These are phyloP conservation scores for Colletotrichum sidae DNA, from an alignment of 2,329 filamentous ascomycete genomes.

Conservation along the genomic window DNA sequence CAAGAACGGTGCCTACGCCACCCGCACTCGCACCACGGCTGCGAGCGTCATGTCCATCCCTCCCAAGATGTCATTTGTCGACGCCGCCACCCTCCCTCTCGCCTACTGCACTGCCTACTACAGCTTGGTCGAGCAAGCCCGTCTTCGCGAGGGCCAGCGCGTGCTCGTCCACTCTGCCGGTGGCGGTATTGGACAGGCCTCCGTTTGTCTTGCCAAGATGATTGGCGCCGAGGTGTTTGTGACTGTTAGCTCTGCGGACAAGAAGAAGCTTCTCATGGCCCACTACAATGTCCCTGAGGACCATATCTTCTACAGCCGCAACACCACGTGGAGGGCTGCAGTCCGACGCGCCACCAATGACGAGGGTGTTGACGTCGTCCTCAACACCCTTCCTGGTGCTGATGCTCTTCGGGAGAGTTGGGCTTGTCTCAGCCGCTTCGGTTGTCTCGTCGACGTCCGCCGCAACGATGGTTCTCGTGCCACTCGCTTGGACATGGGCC, in stretches of 20 bases:
- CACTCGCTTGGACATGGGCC: constrained; percentile 59
- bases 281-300: constrained; percentile 43
- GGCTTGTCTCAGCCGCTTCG: constrained; percentile 57
- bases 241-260: constrained; percentile 46
- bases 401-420: constrained; percentile 56
- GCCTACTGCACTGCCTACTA: constrained; percentile 50
- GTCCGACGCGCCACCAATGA: constrained; percentile 45
- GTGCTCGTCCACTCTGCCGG: constrained; percentile 52
- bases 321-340: constrained; percentile 45
- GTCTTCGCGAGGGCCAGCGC: constrained; percentile 43
- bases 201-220: constrained; percentile 46
- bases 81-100: constrained; percentile 47
- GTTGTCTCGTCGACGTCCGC: constrained; percentile 59
- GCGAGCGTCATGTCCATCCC: constrained; percentile 50
- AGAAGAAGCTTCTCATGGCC: constrained; percentile 46
- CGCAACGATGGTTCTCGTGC: constrained; percentile 53
- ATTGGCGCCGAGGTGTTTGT: constrained; percentile 48
- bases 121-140: constrained; percentile 47
- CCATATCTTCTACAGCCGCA: constrained; percentile 45
- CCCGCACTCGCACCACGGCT: constrained; percentile 40
- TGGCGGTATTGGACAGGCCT: constrained; percentile 51
- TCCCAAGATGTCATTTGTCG: constrained; percentile 49
- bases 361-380: constrained; percentile 49
- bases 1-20: constrained; percentile 39
- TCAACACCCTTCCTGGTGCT: constrained; percentile 57